Base-by-base conservation (phyloP, 2,329 filamentous ascomycete genomes). In the Paramyrothecium roridum region DNA sequence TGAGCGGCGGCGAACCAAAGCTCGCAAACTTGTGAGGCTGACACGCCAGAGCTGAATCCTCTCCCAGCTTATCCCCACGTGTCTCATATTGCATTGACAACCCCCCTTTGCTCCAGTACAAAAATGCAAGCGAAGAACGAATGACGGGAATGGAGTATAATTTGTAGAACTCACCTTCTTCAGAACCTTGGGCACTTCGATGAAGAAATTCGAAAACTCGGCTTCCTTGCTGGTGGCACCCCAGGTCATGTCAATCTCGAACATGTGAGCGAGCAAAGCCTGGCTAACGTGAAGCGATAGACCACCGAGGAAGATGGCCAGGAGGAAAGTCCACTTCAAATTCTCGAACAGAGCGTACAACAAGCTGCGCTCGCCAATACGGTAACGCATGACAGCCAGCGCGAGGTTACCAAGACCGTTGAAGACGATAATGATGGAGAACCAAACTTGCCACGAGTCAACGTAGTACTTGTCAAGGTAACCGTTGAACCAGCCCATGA, bases 191-290 rank as follows among this genome's bases (percentile, higher is more conserved):
- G 88, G 88, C 19, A 93, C 83, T 68, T 95, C 91, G 57, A 90
- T 88, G 74, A 93, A 93, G 74, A 96, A 96, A 71, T 91, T 89
- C 23, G 88, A 87, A 66, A 88, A 86, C 64, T 91, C 88, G 51
- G 84, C 84, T 75, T 96, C 91, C 74, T 96, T 96, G 45, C 86
- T 83, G 0, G 91, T 96, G 1, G 90, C 86, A 52, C 90, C 90
- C 91, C 91, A 95, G 3, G 83, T 84, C 87, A 95, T 93, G 73
- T 95, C 82, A 67, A 93, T 85, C 74, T 90, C 85, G 69, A 95
- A 90, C 83, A 95, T 90, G 76, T 96, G 91, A 4, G 86, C 81
- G 48, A 95, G 73, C 34, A 96, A 77, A 1, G 91, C 91, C 69
- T 93, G 88, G 30, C 85, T 90, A 50, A 96, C 83, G 73, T 96